Evolutionary conservation across 495 filamentous ascomycete species (phyloP).

Genomic region (Podospora sp.): DNA sequence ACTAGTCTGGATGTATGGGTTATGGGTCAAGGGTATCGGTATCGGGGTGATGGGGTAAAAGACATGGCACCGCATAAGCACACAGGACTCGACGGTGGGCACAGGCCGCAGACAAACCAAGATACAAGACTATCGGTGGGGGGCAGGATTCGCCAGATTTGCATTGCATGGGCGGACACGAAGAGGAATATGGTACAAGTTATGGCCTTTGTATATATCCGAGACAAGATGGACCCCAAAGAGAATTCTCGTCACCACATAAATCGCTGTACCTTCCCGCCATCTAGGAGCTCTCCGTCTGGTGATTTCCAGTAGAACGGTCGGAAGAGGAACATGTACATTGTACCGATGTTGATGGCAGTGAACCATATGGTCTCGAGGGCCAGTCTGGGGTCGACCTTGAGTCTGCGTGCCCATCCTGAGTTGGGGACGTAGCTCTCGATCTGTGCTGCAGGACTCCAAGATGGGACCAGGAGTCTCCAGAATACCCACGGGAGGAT

Average conservation of each 20-base stretch:
- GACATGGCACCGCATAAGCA: background rate
- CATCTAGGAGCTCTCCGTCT: slow-evolving; percentile 59
- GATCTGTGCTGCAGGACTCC: slow-evolving; percentile 4
- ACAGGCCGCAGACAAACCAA: background rate
- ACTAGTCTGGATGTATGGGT: background rate
- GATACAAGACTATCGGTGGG: background rate
- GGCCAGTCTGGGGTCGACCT: slow-evolving; percentile 49
- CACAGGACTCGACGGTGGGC: background rate
- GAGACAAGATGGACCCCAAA: background rate
- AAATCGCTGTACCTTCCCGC: slow-evolving; percentile 81
- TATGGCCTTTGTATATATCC: background rate
- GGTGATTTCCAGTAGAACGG: slow-evolving; percentile 72
- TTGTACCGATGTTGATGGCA: slow-evolving; percentile 68
- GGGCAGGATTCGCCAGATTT: background rate
- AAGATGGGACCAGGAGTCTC: slow-evolving; percentile 72
- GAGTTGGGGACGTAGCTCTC: slow-evolving; percentile 21
- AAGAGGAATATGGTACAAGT: background rate
- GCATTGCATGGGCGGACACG: background rate
- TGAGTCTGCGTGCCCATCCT: slow-evolving; percentile 19
- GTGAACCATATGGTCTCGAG: slow-evolving; percentile 82
- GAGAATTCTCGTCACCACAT: slow-evolving; percentile 65
- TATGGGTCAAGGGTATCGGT: background rate
- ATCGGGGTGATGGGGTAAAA: background rate
- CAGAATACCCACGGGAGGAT: slow-evolving; percentile 95
- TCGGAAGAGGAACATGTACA: slow-evolving; percentile 77